Evolutionary conservation across 2,329 filamentous ascomycete species (phyloP), one percentile per base, ranked within the genome.

Genomic region (Cercospora sp.): DNA sequence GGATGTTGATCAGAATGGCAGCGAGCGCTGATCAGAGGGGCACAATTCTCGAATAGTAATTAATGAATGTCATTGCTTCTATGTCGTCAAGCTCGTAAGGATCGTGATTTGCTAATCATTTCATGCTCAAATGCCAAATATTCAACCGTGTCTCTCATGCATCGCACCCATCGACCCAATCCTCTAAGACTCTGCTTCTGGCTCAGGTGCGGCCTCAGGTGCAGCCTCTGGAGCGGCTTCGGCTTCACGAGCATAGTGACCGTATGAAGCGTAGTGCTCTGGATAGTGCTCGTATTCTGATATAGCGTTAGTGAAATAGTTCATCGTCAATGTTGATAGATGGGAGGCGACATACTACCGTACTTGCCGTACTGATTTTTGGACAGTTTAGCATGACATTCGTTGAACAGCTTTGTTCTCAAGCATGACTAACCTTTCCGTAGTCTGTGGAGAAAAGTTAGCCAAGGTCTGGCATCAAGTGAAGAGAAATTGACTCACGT

Each of bases 1-100:
- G 40, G 13, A 4, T 5, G 21, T 1, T 10, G 9, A 55, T 53
- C 43, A 63, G 34, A 13, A 9, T 9, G 16, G 30, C 13, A n/a
- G 24, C 24, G 24, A 24, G 24, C 24, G 24, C 24, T 24, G 24
- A 24, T 53, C 43, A 63, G 34, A 13, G 16, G 16, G 16, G 30
- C 13, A n/a, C 28, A 6, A 18, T 21, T 24, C 32, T 62, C 61
- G 61, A 28, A 53, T 28, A 5, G 28, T 28, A 10, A 34, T 59
- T 59, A 63, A 55, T 32, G 61, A 63, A 28, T 57, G 61, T 63
- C 61, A 55, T 63, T 63, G 43, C 43, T 34, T 63, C 30, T 37
- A 51, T 51, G 28, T 62, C 37, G 24, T 49, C 13, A 62, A 63
- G 45, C 61, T 63, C 61, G 28, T 63, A 63, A 63, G 49, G 61